Conservation (phyloP, 306 rosid species). For the Vigna radiata region DNA sequence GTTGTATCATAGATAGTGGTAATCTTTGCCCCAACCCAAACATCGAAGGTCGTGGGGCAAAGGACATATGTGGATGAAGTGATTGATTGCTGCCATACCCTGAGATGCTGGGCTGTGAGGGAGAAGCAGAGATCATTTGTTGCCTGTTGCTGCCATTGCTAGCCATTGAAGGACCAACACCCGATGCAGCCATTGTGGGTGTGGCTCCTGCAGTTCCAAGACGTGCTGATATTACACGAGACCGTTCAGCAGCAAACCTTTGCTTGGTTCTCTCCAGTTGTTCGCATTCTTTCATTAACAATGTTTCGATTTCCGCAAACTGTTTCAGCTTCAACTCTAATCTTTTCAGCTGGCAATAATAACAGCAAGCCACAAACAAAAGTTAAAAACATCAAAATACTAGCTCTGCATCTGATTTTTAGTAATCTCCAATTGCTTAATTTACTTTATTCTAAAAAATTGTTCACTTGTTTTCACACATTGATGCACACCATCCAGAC, state of each 20-base stretch:
- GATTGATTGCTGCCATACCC: slow-evolving; percentile 77
- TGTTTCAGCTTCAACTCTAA: slow-evolving; percentile 97
- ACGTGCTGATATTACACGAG: slow-evolving; percentile 70
- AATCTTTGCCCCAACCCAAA: slow-evolving; percentile 88
- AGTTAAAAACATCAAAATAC: slow-evolving; percentile 37
- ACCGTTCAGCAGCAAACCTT: slow-evolving; percentile 81
- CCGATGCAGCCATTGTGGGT: slow-evolving; percentile 58
- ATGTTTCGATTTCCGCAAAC: slow-evolving; percentile 97
- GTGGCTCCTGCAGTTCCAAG: slow-evolving; percentile 72
- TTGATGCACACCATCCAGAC: slow-evolving; percentile 25
- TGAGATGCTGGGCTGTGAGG: slow-evolving; percentile 87
- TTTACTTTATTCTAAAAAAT: slow-evolving; percentile 13
- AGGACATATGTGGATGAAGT: slow-evolving; percentile 85
- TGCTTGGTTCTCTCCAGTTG: slow-evolving; percentile 92
- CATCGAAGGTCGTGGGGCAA: slow-evolving; percentile 77
- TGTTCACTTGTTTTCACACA: not conserved
- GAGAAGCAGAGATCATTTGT: slow-evolving; percentile 74
- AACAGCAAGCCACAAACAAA: slow-evolving; percentile 40
- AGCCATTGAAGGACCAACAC: slow-evolving; percentile 74
- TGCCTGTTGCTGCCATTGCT: slow-evolving; percentile 74
- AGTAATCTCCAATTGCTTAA: slow-evolving; percentile 38
- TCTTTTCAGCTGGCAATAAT: slow-evolving; percentile 85
- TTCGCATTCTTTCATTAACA: slow-evolving; percentile 95
- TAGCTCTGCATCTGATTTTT: slow-evolving; percentile 35
- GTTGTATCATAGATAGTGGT: slow-evolving; percentile 82